Base-by-base conservation (phyloP, 495 filamentous ascomycete species). In the Staphylotrichum longicolle region DNA sequence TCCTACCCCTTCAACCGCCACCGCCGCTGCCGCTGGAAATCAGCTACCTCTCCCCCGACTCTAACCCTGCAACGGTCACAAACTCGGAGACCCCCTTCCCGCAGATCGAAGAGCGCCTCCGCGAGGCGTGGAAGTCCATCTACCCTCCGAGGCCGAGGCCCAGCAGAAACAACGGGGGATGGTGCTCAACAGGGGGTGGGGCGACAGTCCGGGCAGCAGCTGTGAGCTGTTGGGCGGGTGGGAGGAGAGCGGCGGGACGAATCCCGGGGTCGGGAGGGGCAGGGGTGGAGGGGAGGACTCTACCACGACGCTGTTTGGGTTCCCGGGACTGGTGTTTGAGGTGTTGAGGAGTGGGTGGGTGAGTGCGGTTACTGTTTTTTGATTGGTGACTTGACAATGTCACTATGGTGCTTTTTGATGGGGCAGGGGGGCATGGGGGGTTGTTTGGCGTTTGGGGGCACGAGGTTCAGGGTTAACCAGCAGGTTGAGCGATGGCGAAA, bases 1-100 rank as follows among this genome's bases (percentile, higher is more conserved):
- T 96, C 91, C 4, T 97, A 97, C 75, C 88, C 91, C 6, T 98
- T 98, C 77, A 96, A 98, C 72, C 84, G 94, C 32, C 91, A 98
- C 72, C 88, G 94, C 8, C 84, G 94, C 62, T 91, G 87, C 64
- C 85, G 92, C 35, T 98, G 94, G 84, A 83, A 57, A 86, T 98
- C 50, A 74, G 81, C 51, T 84, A 90, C 60, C 70, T 87, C 14
- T 64, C 68, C 20, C 9, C 66, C 6, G 34, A 52, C 10, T 66
- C 70, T 50, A 56, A 49, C 2, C 37, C 66, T 8, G 57, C 65
- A 14, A 63, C 71, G 8, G 61, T 67, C 27, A 67, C 91, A 15
- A 83, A 85, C 60, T 96, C 92, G 0, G 94, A 98, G 71, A 89
- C 87, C 33, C 76, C 79, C 0, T 98, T 94, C 66, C 78, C 84